Evolutionary conservation across 2,329 filamentous ascomycete species (phyloP).

Genomic region (Cadophora luteo-olivacea): DNA sequence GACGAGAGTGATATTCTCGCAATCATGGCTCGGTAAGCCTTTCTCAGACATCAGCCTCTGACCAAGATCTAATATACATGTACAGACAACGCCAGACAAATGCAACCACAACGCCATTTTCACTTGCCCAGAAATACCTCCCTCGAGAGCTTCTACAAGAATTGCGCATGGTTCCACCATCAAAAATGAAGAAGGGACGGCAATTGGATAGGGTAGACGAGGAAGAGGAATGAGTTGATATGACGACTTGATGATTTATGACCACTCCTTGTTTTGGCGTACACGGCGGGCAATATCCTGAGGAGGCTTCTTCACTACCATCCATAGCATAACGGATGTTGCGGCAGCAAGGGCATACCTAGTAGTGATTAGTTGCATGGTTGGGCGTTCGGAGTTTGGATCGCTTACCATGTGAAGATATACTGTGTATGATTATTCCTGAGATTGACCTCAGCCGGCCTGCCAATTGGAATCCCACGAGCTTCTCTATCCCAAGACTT

Average conservation of each 20-base stretch:
- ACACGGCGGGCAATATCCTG: slow-evolving; percentile 76
- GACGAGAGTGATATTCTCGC: slow-evolving; percentile 84
- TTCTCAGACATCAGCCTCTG: background rate
- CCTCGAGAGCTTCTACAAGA: slow-evolving; percentile 85
- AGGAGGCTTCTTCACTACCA: slow-evolving; percentile 88
- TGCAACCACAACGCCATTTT: slow-evolving; percentile 76
- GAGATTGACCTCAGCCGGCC: slow-evolving; percentile 87
- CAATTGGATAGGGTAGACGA: slow-evolving; percentile 49
- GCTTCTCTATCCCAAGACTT: slow-evolving; percentile 76
- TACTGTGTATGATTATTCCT: slow-evolving; percentile 98
- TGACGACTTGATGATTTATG: slow-evolving; percentile 44
- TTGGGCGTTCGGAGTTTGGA: background rate
- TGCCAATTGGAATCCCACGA: slow-evolving; percentile 87
- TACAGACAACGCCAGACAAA: slow-evolving; percentile 79
- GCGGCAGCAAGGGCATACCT: slow-evolving; percentile 88
- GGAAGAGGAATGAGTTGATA: slow-evolving; percentile 47
- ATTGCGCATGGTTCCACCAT: slow-evolving; percentile 71
- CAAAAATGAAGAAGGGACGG: slow-evolving; percentile 52
- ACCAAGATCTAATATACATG: slow-evolving; percentile 43
- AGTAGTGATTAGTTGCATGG: slow-evolving; percentile 22
- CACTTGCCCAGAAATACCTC: slow-evolving; percentile 82
- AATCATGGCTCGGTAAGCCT: slow-evolving; percentile 79
- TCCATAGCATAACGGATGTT: slow-evolving; percentile 94
- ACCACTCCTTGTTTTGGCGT: slow-evolving; percentile 79
- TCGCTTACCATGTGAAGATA: slow-evolving; percentile 92